These are phyloP conservation scores for Corylus americana DNA, from an alignment of 306 rosid genomes.

Conservation along the genomic window DNA sequence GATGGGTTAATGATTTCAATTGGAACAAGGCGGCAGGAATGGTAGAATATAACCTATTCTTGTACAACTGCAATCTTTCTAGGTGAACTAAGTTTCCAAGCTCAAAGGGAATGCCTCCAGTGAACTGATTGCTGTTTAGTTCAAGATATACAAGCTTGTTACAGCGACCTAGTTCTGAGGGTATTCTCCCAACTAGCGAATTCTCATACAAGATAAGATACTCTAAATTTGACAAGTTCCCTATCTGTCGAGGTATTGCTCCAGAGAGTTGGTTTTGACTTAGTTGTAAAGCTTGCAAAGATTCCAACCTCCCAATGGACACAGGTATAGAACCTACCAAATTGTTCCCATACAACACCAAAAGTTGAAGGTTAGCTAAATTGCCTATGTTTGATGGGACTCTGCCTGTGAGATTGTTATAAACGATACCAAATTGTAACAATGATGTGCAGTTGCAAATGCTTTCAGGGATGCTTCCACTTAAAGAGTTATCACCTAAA, in stretches of 20 bases:
- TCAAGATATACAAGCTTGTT: conserved; percentile 53
- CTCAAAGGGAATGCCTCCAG: conserved; percentile 67
- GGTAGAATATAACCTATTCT: conserved; percentile 58
- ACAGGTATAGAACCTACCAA: conserved; percentile 65
- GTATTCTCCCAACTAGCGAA: conserved; percentile 61
- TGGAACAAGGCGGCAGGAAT: conserved; percentile 63
- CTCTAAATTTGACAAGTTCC: conserved; percentile 54
- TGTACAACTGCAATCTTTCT: conserved; percentile 44
- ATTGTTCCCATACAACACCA: conserved; percentile 47
- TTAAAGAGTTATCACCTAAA: conserved; percentile 49
- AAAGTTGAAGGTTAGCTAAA: conserved; percentile 40
- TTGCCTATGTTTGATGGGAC: conserved; percentile 66
- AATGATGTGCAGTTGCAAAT: conserved; percentile 66
- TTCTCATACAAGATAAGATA: conserved; percentile 43
- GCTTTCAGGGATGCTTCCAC: conserved; percentile 70
- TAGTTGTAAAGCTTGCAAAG: conserved; percentile 55
- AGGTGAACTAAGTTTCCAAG: conserved; percentile 62
- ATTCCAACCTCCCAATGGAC: conserved; percentile 57
- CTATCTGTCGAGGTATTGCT: conserved; percentile 57
- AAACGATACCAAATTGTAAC: conserved; percentile 45
- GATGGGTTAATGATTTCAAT: conserved; percentile 55
- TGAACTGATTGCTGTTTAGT: conserved; percentile 47
- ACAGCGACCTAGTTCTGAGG: conserved; percentile 59
- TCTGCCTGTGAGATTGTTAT: conserved; percentile 61
- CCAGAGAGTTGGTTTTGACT: conserved; percentile 70